Evolutionary conservation across 1,284 basidiomycete species (phyloP).

Genomic region (Wallemia ichthyophaga): DNA sequence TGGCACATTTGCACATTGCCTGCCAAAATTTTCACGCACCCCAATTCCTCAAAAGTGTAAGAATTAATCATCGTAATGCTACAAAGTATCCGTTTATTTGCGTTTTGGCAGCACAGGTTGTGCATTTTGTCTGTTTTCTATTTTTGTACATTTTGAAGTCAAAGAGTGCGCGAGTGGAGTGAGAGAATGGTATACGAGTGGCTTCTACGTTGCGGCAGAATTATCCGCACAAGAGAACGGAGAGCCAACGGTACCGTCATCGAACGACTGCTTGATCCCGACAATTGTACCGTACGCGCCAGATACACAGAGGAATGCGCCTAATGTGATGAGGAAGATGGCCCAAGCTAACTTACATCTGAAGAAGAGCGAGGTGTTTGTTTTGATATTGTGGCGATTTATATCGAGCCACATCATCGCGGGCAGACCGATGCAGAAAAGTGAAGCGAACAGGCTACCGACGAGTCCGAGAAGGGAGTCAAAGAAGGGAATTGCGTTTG

Average conservation of each 20-base stretch:
- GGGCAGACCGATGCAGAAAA: slow-evolving; percentile 16
- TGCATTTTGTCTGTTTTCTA: too few species aligned
- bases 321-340: slow-evolving; percentile 20
- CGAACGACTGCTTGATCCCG: slow-evolving; percentile 12
- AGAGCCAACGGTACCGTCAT: slow-evolving; percentile 19
- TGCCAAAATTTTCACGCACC: too few species aligned
- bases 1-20: too few species aligned
- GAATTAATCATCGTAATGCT: too few species aligned
- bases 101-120: too few species aligned
- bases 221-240: slow-evolving; percentile 22
- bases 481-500: slow-evolving; percentile 2
- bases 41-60: too few species aligned
- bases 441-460: slow-evolving; percentile 27
- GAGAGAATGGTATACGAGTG: too few species aligned
- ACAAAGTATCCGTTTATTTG: too few species aligned
- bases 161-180: too few species aligned
- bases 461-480: slow-evolving; percentile 7
- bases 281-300: slow-evolving; percentile 24
- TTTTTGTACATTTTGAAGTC: too few species aligned
- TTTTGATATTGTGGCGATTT: slow-evolving; percentile 8
- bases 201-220: not conserved
- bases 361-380: slow-evolving; percentile 4
- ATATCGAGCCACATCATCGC: slow-evolving; percentile 10
- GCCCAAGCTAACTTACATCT: slow-evolving; percentile 16
- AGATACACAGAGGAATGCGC: slow-evolving; percentile 25